Evolutionary conservation across 2,329 filamentous ascomycete species (phyloP).

Genomic region (Harringtonia aguacate): DNA sequence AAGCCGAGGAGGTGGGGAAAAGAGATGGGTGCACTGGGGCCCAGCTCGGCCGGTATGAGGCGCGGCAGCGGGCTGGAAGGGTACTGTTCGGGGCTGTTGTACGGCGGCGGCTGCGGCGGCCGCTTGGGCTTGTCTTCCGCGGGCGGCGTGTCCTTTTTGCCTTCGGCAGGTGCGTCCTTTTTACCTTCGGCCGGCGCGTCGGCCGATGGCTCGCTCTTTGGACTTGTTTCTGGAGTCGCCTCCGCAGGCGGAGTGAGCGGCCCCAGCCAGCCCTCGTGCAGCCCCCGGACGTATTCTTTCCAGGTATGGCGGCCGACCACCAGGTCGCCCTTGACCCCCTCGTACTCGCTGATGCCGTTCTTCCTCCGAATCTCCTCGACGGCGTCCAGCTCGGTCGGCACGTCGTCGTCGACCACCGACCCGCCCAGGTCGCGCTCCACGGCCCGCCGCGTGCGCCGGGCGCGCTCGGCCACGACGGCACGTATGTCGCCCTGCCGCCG

Average conservation of each 20-base stretch:
- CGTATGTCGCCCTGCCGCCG: slow-evolving; percentile 86
- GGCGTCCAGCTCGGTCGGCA: slow-evolving; percentile 44
- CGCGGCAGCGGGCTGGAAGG: slow-evolving; percentile 50
- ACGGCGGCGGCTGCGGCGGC: slow-evolving; percentile 56
- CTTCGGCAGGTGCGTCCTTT: slow-evolving; percentile 31
- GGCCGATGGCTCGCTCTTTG: no score
- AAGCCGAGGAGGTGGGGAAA: slow-evolving; percentile 92
- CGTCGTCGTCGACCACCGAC: slow-evolving; percentile 32
- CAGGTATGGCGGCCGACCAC: slow-evolving; percentile 86
- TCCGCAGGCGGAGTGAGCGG: slow-evolving; percentile 56
- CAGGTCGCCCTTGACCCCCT: slow-evolving; percentile 71
- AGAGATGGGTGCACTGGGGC: slow-evolving; percentile 59
- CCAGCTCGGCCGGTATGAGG: slow-evolving; percentile 58
- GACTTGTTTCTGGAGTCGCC: slow-evolving; percentile 15
- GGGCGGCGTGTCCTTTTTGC: slow-evolving; percentile 40
- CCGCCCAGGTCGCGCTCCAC: slow-evolving; percentile 34
- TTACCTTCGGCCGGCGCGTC: slow-evolving; percentile 14
- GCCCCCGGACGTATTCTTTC: slow-evolving; percentile 91
- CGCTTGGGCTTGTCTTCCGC: slow-evolving; percentile 42
- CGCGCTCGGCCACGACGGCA: slow-evolving; percentile 75
- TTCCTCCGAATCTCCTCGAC: slow-evolving; percentile 53
- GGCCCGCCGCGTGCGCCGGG: slow-evolving; percentile 58
- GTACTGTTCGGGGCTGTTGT: slow-evolving; percentile 68
- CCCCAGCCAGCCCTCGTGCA: slow-evolving; percentile 95
- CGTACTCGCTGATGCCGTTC: slow-evolving; percentile 59